phyloP scores from a whole-genome alignment of 2,329 filamentous ascomycete genomes.

The Diplocarpon rosae region DNA sequence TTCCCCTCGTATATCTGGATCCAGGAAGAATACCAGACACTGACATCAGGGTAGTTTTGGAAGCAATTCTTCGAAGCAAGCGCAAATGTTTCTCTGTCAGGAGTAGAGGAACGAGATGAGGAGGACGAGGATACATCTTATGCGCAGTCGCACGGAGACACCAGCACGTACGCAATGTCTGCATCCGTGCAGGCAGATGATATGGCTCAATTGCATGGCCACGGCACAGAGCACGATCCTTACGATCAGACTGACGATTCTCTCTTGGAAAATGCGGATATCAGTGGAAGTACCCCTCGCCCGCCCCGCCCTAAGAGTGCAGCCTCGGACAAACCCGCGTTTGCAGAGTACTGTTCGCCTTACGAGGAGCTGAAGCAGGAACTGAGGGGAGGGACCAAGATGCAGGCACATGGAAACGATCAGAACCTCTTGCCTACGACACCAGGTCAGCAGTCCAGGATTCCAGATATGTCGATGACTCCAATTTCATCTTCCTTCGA shows the following conservation, averaged over 20 bases:
- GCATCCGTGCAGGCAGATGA: conserved; percentile 33
- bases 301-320: conserved; percentile 40
- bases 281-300: conserved; percentile 59
- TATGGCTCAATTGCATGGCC: conserved; percentile 14
- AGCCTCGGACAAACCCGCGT: conserved; percentile 34
- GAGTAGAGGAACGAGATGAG: conserved; percentile 71
- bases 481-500: conserved; percentile 47
- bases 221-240: conserved; percentile 21
- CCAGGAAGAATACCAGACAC: not conserved
- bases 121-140: conserved; percentile 38
- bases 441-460: conserved; percentile 31
- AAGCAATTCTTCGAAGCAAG: conserved; percentile 99
- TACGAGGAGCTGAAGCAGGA: conserved; percentile 66
- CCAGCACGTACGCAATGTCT: conserved; percentile 26
- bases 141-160: conserved; percentile 24
- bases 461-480: conserved; percentile 54
- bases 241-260: conserved; percentile 45
- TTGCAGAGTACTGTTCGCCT: conserved; percentile 61
- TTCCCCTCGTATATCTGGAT: not conserved
- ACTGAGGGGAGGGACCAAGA: conserved; percentile 36
- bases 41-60: conserved; percentile 62
- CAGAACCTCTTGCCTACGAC: conserved; percentile 29
- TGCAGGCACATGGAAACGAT: conserved; percentile 30
- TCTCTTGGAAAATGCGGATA: conserved; percentile 51
- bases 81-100: conserved; percentile 90